These are phyloP conservation scores for Pelargonium fulgidum DNA, from an alignment of 441 rosid species.

Conservation along the genomic window DNA sequence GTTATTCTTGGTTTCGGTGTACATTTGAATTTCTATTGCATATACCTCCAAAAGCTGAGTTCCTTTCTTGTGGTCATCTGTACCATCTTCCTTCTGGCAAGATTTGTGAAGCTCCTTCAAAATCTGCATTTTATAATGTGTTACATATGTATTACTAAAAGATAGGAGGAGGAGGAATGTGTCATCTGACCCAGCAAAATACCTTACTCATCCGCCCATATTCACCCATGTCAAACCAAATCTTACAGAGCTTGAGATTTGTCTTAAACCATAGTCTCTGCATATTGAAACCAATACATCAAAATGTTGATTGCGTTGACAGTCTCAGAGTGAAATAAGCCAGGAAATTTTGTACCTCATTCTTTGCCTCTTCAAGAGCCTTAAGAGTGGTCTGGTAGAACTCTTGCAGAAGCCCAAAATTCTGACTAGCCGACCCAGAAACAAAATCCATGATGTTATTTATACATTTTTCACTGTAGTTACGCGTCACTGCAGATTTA, in stretches of 20 bases:
- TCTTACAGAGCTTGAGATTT: slow-evolving; percentile 94
- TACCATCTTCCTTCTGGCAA: slow-evolving; percentile 94
- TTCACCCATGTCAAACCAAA: slow-evolving; percentile 97
- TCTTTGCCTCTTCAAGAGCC: slow-evolving; percentile 99
- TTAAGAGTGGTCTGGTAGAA: slow-evolving; percentile 92
- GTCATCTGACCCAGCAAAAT: slow-evolving; percentile 12
- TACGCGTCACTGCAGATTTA: slow-evolving; percentile 93
- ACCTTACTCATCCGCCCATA: slow-evolving; percentile 98
- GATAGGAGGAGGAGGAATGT: not conserved
- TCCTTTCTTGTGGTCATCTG: slow-evolving; percentile 99
- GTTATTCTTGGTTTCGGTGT: slow-evolving; percentile 95
- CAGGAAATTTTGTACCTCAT: slow-evolving; percentile 47
- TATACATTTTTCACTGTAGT: slow-evolving; percentile 96
- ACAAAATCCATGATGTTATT: slow-evolving; percentile 98
- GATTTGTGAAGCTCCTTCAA: slow-evolving; percentile 94
- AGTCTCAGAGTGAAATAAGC: not conserved
- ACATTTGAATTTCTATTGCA: slow-evolving; percentile 96
- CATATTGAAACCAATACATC: not conserved
- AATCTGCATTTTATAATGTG: slow-evolving; percentile 36
- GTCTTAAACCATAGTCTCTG: slow-evolving; percentile 99
- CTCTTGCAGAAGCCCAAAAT: slow-evolving; percentile 70
- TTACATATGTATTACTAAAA: too few species aligned
- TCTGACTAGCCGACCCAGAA: slow-evolving; percentile 97
- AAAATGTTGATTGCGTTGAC: not conserved
- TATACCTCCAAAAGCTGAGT: slow-evolving; percentile 98